Base-by-base conservation (phyloP, 495 filamentous ascomycete genomes). In the Lichenothelia convexa region DNA sequence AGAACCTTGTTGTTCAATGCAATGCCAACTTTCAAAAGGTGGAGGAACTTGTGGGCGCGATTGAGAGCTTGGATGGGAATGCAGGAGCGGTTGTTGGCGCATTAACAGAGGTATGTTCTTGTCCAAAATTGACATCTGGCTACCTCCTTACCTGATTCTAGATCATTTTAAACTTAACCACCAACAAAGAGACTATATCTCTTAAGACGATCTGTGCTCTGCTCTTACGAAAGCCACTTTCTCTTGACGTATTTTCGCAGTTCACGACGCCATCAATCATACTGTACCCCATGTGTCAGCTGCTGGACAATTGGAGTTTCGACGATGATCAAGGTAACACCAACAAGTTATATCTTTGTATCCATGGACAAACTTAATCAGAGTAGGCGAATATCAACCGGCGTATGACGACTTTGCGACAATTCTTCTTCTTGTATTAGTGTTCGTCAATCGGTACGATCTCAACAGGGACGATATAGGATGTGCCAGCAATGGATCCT, bases 321-420 rank as follows among this genome's bases (percentile, higher is more conserved):
- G 87, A 94, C 41, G 87, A 92, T 43, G 87, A 94, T 36, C 82
- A 92, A 50, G 64, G 64, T 65, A 43, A 7, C 37, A 13, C 8
- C 6, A 18, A 17, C 30, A n/a, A n/a, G n/a, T n/a, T n/a, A n/a
- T n/a, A n/a, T n/a, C n/a, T 17, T 39, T 7, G 18, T 24, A 31
- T 16, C 7, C 21, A 7, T 6, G 26, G 26, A 30, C 11, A 31
- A 24, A 34, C 12, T 13, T 29, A 9, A 21, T 9, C 3, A 23
- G 15, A 21, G 6, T 26, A 62, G 75, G 76, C 23, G 89, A 97
- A 51, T 89, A 89, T 46, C 86, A 94, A 50, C 89, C 87, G 0
- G 79, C 93, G 1, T 95, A 95, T 47, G 87, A 95, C 44, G 91
- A 97, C 42, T 97, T 95, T 41, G 83, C 85, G 0, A 79, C 80